phyloP scores from a whole-genome alignment of 495 filamentous ascomycete species.

The Ramalina peruviana region DNA sequence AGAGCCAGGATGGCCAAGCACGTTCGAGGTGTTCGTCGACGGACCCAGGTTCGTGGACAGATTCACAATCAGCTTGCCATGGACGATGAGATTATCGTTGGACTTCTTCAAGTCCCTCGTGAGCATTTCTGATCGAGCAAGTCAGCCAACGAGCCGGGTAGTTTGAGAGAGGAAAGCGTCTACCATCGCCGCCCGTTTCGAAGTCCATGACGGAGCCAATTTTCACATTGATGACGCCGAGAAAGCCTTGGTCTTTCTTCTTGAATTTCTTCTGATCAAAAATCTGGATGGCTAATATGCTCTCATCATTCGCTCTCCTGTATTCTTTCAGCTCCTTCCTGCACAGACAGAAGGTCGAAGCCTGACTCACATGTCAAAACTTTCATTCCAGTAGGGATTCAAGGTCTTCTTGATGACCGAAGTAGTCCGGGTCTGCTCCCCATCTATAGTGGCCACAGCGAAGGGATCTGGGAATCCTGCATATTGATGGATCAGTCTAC shows the following conservation, averaged over 20 bases:
- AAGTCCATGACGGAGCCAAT: conserved; percentile 89
- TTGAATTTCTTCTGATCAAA: conserved; percentile 99
- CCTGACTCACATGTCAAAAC: conserved; percentile 74
- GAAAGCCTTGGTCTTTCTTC: conserved; percentile 98
- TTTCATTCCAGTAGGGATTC: conserved; percentile 99
- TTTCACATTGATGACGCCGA: conserved; percentile 93
- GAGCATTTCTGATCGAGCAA: conserved; percentile 60
- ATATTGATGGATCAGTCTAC: conserved; percentile 1
- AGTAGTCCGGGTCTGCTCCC: conserved; percentile 93
- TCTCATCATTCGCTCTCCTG: conserved; percentile 81
- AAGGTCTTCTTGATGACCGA: conserved; percentile 91
- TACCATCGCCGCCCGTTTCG: conserved; percentile 82
- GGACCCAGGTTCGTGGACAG: conserved; percentile 72
- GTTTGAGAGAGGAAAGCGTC: conserved; percentile 18
- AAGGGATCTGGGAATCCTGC: conserved; percentile 95
- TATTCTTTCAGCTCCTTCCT: not conserved
- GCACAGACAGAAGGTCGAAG: conserved; percentile 1
- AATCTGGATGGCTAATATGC: conserved; percentile 92
- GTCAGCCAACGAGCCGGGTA: conserved; percentile 1
- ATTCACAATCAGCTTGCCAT: conserved; percentile 93
- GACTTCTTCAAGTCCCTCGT: conserved; percentile 98
- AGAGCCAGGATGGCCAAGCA: conserved; percentile 19
- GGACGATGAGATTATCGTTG: conserved; percentile 92
- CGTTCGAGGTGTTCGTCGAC: conserved; percentile 33
- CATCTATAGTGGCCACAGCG: conserved; percentile 88